phyloP scores from a whole-genome alignment of 768 basidiomycete species.

The Agrocybe chaxingu region DNA sequence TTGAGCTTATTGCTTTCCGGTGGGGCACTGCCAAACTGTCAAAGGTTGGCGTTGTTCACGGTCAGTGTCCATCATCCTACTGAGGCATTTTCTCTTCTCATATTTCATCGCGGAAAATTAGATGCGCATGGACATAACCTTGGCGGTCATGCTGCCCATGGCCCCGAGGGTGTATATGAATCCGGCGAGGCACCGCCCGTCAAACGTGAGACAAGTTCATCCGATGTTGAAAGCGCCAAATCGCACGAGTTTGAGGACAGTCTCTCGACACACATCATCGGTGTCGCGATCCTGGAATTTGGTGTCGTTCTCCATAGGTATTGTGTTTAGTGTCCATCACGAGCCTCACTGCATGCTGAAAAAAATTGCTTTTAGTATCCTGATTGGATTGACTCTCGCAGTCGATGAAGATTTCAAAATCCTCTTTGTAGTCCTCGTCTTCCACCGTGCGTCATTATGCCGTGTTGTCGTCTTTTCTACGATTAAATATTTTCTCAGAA shows the following conservation, averaged over 20 bases:
- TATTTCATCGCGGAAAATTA: constrained; percentile 19
- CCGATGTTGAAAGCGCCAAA: constrained; percentile 28
- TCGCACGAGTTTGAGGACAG: constrained; percentile 32
- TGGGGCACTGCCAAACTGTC: constrained; percentile 75
- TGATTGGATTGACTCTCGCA: constrained; percentile 91
- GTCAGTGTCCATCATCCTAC: constrained; percentile 30
- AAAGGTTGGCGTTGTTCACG: constrained; percentile 60
- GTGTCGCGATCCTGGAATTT: constrained; percentile 90
- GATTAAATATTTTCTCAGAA: constrained; percentile 43
- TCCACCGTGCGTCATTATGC: constrained; percentile 75
- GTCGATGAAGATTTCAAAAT: constrained; percentile 77
- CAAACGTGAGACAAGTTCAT: constrained; percentile 16
- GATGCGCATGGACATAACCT: constrained; percentile 67
- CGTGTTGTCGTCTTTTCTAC: neutral
- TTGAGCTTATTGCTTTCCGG: constrained; percentile 85
- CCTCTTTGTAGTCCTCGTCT: constrained; percentile 87
- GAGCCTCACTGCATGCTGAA: neutral
- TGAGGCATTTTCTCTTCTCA: neutral
- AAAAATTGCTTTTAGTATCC: constrained; percentile 41
- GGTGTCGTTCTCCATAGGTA: constrained; percentile 86
- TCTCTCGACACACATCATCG: constrained; percentile 70
- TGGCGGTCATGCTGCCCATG: constrained; percentile 65
- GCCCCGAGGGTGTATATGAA: constrained; percentile 46
- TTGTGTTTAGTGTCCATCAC: neutral
- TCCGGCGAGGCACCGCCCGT: constrained; percentile 5